phyloP scores from a whole-genome alignment of 495 filamentous ascomycete genomes.

The Choiromyces venosus region DNA sequence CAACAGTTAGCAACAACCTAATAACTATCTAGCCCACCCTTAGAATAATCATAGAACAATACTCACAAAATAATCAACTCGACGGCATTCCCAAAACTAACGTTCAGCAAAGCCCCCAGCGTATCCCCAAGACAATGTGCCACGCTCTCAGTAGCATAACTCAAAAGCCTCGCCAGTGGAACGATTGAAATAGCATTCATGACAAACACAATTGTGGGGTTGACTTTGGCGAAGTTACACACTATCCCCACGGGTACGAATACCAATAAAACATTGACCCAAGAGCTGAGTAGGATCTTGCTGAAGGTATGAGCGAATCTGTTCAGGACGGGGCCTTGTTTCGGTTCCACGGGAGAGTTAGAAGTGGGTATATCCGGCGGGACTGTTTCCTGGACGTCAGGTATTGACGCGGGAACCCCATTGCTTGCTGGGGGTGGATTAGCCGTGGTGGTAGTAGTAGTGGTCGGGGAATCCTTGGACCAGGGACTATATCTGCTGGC shows the following conservation, averaged over 20 bases:
- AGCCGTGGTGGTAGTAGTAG: neutral
- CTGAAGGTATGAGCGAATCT: constrained; percentile 52
- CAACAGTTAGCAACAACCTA: neutral
- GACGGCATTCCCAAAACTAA: constrained; percentile 84
- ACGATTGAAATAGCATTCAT: constrained; percentile 81
- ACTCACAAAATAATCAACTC: constrained; percentile 78
- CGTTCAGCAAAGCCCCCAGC: constrained; percentile 74
- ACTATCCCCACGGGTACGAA: constrained; percentile 77
- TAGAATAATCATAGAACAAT: neutral
- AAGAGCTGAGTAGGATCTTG: constrained; percentile 59
- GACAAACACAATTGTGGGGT: constrained; percentile 56
- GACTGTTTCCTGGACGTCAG: neutral
- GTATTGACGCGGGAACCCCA: neutral
- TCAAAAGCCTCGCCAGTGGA: constrained; percentile 71
- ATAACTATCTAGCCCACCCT: neutral
- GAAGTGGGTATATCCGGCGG: neutral
- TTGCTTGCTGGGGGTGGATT: neutral
- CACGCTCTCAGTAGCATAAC: constrained; percentile 75
- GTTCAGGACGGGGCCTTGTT: constrained; percentile 35
- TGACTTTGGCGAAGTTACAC: constrained; percentile 36
- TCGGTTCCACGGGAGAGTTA: neutral
- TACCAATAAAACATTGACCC: constrained; percentile 70
- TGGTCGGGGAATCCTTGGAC: neutral
- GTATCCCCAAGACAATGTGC: constrained; percentile 73
- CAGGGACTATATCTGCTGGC: neutral